Evolutionary conservation across 805 yeast species (phyloP).

Genomic region (Ogataea trehalophila): DNA sequence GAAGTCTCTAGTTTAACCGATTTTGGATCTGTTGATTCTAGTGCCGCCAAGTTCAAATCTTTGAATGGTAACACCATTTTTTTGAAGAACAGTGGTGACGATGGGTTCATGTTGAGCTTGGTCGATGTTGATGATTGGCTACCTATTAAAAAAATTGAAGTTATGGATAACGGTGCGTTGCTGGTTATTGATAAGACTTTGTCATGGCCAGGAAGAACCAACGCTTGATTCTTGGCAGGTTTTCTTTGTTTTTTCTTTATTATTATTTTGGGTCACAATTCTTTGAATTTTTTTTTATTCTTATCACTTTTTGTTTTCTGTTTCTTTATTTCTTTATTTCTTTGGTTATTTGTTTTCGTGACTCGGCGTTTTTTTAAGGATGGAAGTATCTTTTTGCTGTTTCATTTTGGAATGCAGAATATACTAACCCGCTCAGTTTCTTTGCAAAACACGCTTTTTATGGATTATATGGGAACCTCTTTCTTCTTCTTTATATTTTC

Average conservation of each 20-base stretch:
- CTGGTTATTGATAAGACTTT: slow-evolving; percentile 35
- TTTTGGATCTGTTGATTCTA: slow-evolving; percentile 5
- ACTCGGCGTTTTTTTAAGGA: not conserved
- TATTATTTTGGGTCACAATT: not conserved
- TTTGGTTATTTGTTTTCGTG: not conserved
- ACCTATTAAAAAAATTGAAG: slow-evolving; percentile 31
- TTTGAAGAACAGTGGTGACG: slow-evolving; percentile 31
- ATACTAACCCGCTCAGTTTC: too few species aligned
- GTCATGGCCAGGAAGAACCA: slow-evolving; percentile 31
- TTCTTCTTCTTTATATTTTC: too few species aligned
- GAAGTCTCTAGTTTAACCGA: slow-evolving; percentile 22
- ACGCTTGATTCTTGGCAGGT: not conserved
- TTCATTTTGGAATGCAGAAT: not conserved
- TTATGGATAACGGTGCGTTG: slow-evolving; percentile 43
- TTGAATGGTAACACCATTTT: slow-evolving; percentile 33
- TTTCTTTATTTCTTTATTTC: not conserved
- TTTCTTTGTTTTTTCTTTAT: not conserved
- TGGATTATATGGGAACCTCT: too few species aligned
- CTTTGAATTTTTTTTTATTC: too few species aligned
- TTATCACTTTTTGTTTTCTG: not conserved
- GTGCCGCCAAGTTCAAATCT: slow-evolving; percentile 20
- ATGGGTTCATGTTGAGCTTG: slow-evolving; percentile 31
- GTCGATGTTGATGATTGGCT: slow-evolving; percentile 32
- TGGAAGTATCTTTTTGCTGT: not conserved
- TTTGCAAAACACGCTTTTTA: too few species aligned